Percentiles rank a stretch among this genome's conserved stretches.
These are phyloP conservation scores for Leavenworthia alabamica DNA, from an alignment of 345 rosid genomes.

Conservation along the genomic window DNA sequence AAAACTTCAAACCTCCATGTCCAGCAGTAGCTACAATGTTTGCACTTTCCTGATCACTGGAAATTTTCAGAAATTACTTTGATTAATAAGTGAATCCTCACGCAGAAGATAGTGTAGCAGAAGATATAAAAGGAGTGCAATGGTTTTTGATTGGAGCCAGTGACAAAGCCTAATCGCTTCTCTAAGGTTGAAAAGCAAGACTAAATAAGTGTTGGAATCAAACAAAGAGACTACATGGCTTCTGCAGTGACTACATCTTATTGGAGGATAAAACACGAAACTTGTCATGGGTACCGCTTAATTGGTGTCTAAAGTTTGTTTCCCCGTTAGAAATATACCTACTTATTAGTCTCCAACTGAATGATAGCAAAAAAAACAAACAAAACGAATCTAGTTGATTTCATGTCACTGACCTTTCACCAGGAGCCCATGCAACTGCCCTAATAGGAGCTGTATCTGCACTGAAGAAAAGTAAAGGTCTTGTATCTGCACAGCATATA, in stretches of 20 bases:
- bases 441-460: slow-evolving; percentile 83
- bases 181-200: neutral
- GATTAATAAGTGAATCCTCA: neutral
- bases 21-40: slow-evolving; percentile 78
- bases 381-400: neutral
- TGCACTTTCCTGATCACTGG: slow-evolving; percentile 57
- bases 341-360: neutral
- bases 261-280: neutral
- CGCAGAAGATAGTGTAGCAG: neutral
- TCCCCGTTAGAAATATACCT: neutral
- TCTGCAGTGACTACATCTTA: neutral
- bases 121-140: neutral
- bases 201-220: neutral
- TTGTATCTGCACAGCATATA: slow-evolving; percentile 56
- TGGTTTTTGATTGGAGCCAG: neutral
- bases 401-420: slow-evolving; percentile 46
- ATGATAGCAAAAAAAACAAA: neutral
- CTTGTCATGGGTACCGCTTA: neutral
- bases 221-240: neutral
- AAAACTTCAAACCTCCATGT: slow-evolving; percentile 77
- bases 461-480: slow-evolving; percentile 74
- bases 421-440: slow-evolving; percentile 87
- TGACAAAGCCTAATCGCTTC: neutral
- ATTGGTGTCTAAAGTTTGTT: neutral
- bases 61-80: slow-evolving; percentile 18